Evolutionary conservation across 805 yeast genomes (phyloP).

Genomic region (Cyberlindnera bimundalis): DNA sequence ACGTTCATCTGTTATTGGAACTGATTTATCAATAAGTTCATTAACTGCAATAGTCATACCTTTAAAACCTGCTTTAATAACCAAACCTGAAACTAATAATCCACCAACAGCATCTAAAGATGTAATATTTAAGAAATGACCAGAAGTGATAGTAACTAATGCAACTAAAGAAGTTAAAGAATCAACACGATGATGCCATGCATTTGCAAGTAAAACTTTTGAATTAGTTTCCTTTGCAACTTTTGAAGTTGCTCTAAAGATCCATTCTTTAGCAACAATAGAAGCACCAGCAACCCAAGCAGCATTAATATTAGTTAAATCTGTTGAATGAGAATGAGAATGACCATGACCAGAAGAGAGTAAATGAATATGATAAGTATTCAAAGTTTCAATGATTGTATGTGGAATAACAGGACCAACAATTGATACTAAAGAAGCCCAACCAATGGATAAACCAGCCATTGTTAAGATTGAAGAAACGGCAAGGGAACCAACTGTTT

Average conservation of each 20-base stretch:
- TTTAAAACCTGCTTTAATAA: slow-evolving; percentile 78
- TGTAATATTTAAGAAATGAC: slow-evolving; percentile 69
- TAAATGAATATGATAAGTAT: slow-evolving; percentile 46
- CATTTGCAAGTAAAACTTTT: slow-evolving; percentile 90
- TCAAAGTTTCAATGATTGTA: slow-evolving; percentile 50
- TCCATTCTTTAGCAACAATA: slow-evolving; percentile 82
- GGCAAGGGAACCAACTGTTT: slow-evolving; percentile 85
- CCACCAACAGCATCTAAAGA: slow-evolving; percentile 96
- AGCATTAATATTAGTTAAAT: slow-evolving; percentile 75
- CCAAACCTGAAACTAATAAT: slow-evolving; percentile 72
- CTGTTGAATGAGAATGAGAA: slow-evolving; percentile 30
- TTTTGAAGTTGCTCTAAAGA: slow-evolving; percentile 76
- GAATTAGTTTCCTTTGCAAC: slow-evolving; percentile 78
- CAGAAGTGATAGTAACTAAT: slow-evolving; percentile 79
- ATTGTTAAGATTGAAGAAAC: slow-evolving; percentile 79
- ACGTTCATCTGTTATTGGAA: slow-evolving; percentile 47
- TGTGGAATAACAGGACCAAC: slow-evolving; percentile 67
- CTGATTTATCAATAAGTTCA: slow-evolving; percentile 76
- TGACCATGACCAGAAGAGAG: slow-evolving; percentile 36
- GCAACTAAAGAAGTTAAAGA: slow-evolving; percentile 91
- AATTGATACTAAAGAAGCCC: slow-evolving; percentile 70
- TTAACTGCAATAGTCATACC: slow-evolving; percentile 67
- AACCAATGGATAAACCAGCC: slow-evolving; percentile 91
- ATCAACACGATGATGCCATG: slow-evolving; percentile 98
- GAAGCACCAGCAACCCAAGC: slow-evolving; percentile 96